Base-by-base conservation (phyloP, 2,329 filamentous ascomycete species). In the Leptographium lundbergii region DNA sequence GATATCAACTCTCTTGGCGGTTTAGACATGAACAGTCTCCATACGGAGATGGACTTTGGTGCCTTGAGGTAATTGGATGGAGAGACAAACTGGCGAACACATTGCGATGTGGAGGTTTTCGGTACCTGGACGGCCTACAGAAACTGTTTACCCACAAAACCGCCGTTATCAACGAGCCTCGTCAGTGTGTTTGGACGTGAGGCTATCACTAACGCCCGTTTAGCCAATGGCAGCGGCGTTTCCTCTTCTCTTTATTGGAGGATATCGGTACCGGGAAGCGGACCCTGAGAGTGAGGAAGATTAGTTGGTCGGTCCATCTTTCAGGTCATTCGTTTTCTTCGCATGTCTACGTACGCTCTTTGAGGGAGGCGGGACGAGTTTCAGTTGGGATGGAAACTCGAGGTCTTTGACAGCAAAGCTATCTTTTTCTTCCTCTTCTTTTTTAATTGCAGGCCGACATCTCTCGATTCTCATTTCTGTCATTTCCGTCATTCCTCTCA, bases 31-130 rank as follows among this genome's bases (percentile, higher is more conserved):
- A 69, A 67, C 51, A 66, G 68, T 17, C 67, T 75, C 60, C 70
- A 69, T 6, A 60, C 68, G 2, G 73, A 75, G 9, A 66, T 76
- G 62, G 73, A 75, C 56, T 77, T 74, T 62, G 72, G 70, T 59
- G 66, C 67, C 2, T 36, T 75, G 54, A 65, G 71, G 64, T 74
- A 70, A 62, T 11, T 24, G 11, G 14, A 7, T 14, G n/a, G 13
- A 13, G 32, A 13, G 22, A 17, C 19, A 29, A 29, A 6, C 19
- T 22, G 19, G 27, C n/a, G 10, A 32, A 9, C 27, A 19, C 48
- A 19, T 51, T 29, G 51, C 3, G n/a, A 34, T n/a, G 14, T 53
- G 42, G 6, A n/a, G 5, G 42, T 45, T n/a, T 45, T 34, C 9
- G 27, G 27, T 5, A 29, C 27, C 27, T 7, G 7, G 32, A 45